Percentiles rank a stretch among this genome's conserved stretches.
These are phyloP conservation scores for Rhodotorula mucilaginosa DNA, from an alignment of 1,284 basidiomycete species.

Conservation along the genomic window DNA sequence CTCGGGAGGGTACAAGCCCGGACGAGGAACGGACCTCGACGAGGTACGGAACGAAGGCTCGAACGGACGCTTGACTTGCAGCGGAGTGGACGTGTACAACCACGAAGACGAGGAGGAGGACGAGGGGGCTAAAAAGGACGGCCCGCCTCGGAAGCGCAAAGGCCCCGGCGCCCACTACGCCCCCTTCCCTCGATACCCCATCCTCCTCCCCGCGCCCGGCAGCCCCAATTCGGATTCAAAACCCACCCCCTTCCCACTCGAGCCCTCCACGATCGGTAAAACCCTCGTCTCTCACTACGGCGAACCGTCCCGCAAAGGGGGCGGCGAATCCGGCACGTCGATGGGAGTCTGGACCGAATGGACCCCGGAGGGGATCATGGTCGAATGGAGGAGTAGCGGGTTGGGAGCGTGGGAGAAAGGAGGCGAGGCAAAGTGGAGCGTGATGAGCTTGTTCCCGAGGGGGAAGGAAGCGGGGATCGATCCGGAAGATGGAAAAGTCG, in stretches of 20 bases:
- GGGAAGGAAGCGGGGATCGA: constrained; percentile 18
- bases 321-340: constrained; percentile 62
- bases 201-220: constrained; percentile 58
- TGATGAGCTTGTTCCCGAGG: constrained; percentile 62
- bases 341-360: constrained; percentile 90
- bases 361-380: constrained; percentile 61
- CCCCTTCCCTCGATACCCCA: constrained; percentile 53
- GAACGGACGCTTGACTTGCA: constrained; percentile 57
- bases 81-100: constrained; percentile 79
- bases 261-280: constrained; percentile 62
- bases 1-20: constrained; percentile 45
- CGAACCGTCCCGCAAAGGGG: constrained; percentile 81
- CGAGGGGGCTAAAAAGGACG: background rate
- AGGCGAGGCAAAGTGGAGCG: constrained; percentile 71
- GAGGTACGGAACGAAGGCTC: constrained; percentile 52
- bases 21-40: constrained; percentile 51
- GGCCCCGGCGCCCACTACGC: constrained; percentile 21
- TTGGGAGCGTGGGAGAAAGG: constrained; percentile 80
- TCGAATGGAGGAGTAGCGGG: constrained; percentile 77
- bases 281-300: constrained; percentile 70
- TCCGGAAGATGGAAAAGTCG: constrained; percentile 12
- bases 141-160: background rate
- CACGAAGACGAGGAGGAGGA: constrained; percentile 4
- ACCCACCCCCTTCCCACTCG: constrained; percentile 55
- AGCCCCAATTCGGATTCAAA: constrained; percentile 48